Conservation (phyloP, 108 stramenopile genomes). For the Parietichytrium sp. region DNA sequence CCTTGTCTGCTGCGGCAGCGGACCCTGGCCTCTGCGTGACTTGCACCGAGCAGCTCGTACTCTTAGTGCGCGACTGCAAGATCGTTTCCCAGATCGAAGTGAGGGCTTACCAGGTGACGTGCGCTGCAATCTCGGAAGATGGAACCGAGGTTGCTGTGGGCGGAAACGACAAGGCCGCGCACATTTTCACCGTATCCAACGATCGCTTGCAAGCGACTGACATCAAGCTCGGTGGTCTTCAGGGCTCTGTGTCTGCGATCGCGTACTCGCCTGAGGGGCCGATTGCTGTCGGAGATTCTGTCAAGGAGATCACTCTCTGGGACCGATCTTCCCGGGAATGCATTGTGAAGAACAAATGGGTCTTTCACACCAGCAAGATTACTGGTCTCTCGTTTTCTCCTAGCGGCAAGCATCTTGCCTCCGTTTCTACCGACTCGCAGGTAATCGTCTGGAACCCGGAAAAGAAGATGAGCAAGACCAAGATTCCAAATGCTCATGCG, state of each 20-base stretch:
- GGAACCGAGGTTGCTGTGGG: background rate
- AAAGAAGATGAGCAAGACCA: conserved; percentile 36
- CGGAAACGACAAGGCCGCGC: conserved; percentile 9
- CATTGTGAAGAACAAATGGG: background rate
- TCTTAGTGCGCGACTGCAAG: conserved; percentile 2
- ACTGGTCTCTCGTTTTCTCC: conserved; percentile 5
- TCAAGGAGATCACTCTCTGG: conserved; percentile 36
- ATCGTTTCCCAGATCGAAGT: background rate
- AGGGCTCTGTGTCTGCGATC: background rate
- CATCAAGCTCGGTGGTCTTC: background rate
- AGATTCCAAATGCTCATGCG: conserved; percentile 5
- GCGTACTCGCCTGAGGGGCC: background rate
- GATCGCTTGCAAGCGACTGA: background rate
- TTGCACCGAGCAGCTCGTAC: background rate
- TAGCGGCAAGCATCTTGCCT: background rate
- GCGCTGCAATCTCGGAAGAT: conserved; percentile 6
- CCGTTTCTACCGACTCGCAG: conserved; percentile 12
- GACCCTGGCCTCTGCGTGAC: background rate
- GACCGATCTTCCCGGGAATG: conserved; percentile 24
- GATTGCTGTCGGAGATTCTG: background rate
- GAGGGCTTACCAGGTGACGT: background rate
- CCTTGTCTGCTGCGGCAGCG: background rate
- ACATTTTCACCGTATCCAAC: background rate
- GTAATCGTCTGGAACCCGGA: conserved; percentile 23
- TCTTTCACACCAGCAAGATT: conserved; percentile 3